Base-by-base conservation (phyloP, 2,329 filamentous ascomycete species). In the Zymoseptoria ardabiliae region DNA sequence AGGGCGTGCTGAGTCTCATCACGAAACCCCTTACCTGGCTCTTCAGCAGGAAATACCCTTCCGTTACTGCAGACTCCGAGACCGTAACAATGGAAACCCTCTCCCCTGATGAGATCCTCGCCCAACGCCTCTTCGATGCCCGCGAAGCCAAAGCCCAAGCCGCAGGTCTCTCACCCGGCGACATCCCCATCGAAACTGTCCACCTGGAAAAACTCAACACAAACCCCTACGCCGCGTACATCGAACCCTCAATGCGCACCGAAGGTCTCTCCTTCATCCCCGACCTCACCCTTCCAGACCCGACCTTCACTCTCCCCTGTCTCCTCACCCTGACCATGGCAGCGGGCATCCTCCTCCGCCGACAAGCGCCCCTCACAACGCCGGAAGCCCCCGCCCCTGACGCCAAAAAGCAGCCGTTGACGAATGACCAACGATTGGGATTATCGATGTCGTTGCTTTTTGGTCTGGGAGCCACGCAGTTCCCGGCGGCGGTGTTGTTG, bases 211-310 rank as follows among this genome's bases (percentile, higher is more conserved):
- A 54, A 45, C n/a, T 55, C 4, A 51, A 35, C 21, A 21, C 50
- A 6, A 50, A 58, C 17, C 41, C 48, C 11, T 66, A 63, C 45
- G 49, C 60, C 6, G 57, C 59, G 6, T 73, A 70, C 66, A 70
- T 79, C 30, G 80, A 84, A 63, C 77, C 78, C 2, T 76, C 78
- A 4, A 71, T 87, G 17, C 76, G 78, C 4, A 76, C 69, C 7
- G 84, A 85, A 71, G 84, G 84, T n/a, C 76, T 79, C 2, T 73
- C 84, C 1, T 87, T 84, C 84, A 85, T 85, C 58, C 76, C 79
- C 1, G 77, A 86, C 67, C 76, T 87, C 13, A 72, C 82, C 4
- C 66, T 76, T 0, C 72, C 81, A 8, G 84, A 87, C 64, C 76
- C 82, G 0, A 77, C 76, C 2, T 35, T 57, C 21, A 51, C 59